phyloP scores from a whole-genome alignment of 2,329 filamentous ascomycete genomes.

The Colletotrichum coccodes region DNA sequence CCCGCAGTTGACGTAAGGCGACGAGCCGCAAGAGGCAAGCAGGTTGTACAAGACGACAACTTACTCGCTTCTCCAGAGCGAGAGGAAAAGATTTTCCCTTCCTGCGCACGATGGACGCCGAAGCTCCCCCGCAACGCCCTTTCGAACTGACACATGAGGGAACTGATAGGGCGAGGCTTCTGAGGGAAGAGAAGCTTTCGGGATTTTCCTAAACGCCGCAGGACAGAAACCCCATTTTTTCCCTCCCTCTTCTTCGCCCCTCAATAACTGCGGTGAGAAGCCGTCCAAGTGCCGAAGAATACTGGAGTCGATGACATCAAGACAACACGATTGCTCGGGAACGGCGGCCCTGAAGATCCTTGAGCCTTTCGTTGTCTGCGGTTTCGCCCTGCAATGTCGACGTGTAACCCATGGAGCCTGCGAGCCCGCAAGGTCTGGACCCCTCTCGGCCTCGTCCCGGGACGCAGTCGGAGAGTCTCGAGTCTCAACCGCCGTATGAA shows the following conservation, averaged over 20 bases:
- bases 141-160: background rate
- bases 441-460: background rate
- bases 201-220: constrained; percentile 1
- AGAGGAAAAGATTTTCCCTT: background rate
- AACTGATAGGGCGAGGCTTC: background rate
- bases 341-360: constrained; percentile 4
- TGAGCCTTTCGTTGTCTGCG: background rate
- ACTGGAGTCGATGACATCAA: constrained; percentile 33
- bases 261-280: constrained; percentile 15
- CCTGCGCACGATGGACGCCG: background rate
- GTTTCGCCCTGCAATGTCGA: background rate
- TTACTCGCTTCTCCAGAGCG: background rate
- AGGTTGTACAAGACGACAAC: background rate
- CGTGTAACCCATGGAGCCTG: background rate
- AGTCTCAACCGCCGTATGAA: constrained; percentile 15
- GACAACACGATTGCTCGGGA: constrained; percentile 13
- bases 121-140: background rate
- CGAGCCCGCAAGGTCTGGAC: background rate
- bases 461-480: background rate
- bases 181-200: background rate
- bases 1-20: constrained; percentile 22
- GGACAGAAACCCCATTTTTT: background rate
- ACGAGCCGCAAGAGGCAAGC: background rate
- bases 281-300: constrained; percentile 22
- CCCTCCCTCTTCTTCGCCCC: background rate